Evolutionary conservation across 1,284 basidiomycete genomes (phyloP), one percentile per base, ranked within the genome.

Genomic region (Phylloporus gajari): DNA sequence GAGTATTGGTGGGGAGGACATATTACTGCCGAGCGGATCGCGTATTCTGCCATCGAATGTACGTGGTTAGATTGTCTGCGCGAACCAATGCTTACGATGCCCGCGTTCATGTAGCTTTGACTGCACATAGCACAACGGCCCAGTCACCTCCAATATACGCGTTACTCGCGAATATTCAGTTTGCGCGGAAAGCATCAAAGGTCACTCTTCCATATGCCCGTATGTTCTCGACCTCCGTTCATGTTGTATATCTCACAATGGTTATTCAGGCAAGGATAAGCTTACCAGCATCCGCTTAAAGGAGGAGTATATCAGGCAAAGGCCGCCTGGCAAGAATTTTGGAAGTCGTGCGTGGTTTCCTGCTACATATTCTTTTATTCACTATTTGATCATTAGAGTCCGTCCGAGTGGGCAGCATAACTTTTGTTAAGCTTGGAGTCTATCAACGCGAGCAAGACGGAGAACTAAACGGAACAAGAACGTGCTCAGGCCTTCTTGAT

Each of bases 311-410:
- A n/a, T n/a, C n/a, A n/a, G 75, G 97, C 97, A 0, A 91, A 91
- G 74, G 89, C 89, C 42, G 97, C 96, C 0, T 98, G 97, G 97
- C 89, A 95, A 77, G 96, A 60, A 94, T 94, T 75, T 81, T 94
- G 69, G 93, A 94, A 83, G 89, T 96, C 75, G 95, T 95, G 72
- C 73, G 93, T 88, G 23, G n/a, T 56, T 60, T 51, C 32, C 53
- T 58, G 8, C 60, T 25, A 15, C 19, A 17, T 27, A 0, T 40
- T 65, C 21, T 35, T 44, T 51, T 65, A 38, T n/a, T 27, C 46
- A 68, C 61, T 79, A 53, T 58, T 23, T 35, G 42, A 21, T 27
- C 46, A 58, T 23, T 76, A 97, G 92, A 92, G 97, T 76, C 93
- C 94, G 2, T 85, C 86, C 5, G 91, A 92, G 77, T 95, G 93